These are phyloP conservation scores for Coriolopsis trogii DNA, from an alignment of 1,284 basidiomycete genomes.

Conservation along the genomic window DNA sequence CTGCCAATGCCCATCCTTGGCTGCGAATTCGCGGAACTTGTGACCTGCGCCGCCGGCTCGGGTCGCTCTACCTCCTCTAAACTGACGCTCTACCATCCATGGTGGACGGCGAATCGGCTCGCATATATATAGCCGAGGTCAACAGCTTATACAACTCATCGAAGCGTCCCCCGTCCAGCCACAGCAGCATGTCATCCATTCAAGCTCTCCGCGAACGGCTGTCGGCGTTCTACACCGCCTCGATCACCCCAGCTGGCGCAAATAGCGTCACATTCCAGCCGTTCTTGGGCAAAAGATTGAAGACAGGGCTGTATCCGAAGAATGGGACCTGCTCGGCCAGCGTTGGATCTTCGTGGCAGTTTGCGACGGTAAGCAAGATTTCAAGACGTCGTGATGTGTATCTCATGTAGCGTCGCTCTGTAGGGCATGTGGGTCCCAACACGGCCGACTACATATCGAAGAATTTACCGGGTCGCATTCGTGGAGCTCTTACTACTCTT, in stretches of 20 bases:
- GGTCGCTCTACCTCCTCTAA: no score
- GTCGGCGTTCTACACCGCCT: neutral
- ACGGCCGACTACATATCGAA: constrained; percentile 2
- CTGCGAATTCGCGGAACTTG: no score
- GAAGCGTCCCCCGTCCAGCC: neutral
- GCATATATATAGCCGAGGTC: neutral
- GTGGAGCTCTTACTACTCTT: neutral
- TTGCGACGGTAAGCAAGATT: constrained; percentile 2
- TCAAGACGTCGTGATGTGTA: neutral
- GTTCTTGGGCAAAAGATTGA: neutral
- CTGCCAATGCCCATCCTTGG: no score
- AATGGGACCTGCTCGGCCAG: constrained; percentile 1
- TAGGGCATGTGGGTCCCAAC: neutral
- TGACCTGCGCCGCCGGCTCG: no score
- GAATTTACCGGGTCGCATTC: neutral
- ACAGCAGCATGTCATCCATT: neutral
- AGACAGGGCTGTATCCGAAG: neutral
- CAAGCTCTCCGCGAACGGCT: neutral
- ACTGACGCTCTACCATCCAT: no score
- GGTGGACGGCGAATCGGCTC: no score
- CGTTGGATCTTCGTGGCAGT: constrained; percentile 6
- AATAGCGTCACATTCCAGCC: constrained; percentile 12
- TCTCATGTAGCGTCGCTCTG: neutral
- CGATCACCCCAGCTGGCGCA: neutral
- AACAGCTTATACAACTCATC: neutral